Evolutionary conservation across 139 green algal genomes (phyloP).

Genomic region (Coelastrella sp.): DNA sequence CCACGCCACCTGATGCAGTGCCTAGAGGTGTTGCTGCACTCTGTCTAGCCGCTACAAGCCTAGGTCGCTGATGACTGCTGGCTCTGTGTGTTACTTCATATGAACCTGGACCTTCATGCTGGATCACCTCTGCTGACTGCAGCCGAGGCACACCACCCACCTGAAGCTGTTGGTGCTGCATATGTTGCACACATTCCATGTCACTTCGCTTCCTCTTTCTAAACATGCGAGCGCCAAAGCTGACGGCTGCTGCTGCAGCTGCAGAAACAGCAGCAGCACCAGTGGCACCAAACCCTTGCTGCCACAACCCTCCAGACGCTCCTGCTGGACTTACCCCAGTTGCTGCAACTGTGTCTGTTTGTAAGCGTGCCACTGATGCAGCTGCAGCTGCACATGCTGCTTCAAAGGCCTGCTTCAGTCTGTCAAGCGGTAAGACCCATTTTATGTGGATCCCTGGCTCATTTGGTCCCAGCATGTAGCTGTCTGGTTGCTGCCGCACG

Average conservation of each 20-base stretch:
- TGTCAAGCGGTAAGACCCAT: neutral
- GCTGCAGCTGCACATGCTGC: constrained; percentile 33
- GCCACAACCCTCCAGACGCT: neutral
- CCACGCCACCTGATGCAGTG: neutral
- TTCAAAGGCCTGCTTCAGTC: neutral
- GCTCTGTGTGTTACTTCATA: neutral
- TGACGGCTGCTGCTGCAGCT: constrained; percentile 36
- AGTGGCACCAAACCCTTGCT: neutral
- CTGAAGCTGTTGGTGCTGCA: neutral
- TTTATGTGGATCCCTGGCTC: constrained; percentile 8
- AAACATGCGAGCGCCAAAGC: constrained; percentile 22
- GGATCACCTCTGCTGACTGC: neutral
- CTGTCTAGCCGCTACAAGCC: neutral
- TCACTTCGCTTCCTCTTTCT: constrained; percentile 7
- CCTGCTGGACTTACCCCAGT: neutral
- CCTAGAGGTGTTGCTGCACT: neutral
- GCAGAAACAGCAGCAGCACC: constrained; percentile 18
- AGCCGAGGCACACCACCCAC: neutral
- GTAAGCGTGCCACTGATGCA: neutral
- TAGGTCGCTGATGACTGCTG: neutral
- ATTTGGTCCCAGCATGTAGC: neutral
- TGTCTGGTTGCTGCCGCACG: neutral
- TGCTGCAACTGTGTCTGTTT: neutral
- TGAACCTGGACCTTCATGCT: neutral
- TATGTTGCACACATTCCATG: neutral